Percentiles rank a stretch among this genome's conserved stretches.
Evolutionary conservation across 179 eudicot genomes (phyloP).

Genomic region (Actinidia chinensis): DNA sequence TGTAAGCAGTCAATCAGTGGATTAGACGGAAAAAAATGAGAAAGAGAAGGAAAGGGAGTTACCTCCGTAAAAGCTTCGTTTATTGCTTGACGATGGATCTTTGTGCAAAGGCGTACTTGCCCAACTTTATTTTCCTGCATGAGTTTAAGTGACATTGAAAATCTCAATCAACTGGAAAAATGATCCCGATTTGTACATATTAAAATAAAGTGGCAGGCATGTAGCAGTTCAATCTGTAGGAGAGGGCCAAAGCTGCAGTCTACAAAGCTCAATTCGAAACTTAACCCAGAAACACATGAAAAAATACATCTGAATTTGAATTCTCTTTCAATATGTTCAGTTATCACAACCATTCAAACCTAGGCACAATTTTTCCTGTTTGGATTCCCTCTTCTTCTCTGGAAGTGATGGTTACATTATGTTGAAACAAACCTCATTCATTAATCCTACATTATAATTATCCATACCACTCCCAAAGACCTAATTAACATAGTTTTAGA

Average conservation of each 20-base stretch:
- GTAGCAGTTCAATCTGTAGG: conserved; percentile 6
- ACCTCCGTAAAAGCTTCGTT: conserved; percentile 70
- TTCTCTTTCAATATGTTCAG: not conserved
- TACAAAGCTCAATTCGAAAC: not conserved
- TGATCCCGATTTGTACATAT: not conserved
- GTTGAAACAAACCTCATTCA: too few species aligned
- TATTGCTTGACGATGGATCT: conserved; percentile 79
- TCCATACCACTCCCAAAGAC: too few species aligned
- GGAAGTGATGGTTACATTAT: too few species aligned
- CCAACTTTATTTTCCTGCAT: conserved; percentile 70
- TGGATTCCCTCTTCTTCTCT: not conserved
- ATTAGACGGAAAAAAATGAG: conserved; percentile 5
- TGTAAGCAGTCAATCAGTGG: not conserved
- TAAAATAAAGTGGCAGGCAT: not conserved
- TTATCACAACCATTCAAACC: not conserved
- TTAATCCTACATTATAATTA: too few species aligned
- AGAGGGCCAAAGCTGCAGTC: too few species aligned
- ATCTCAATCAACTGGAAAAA: not conserved
- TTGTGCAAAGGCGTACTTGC: conserved; percentile 65
- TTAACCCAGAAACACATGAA: not conserved
- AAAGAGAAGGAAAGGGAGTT: conserved; percentile 19
- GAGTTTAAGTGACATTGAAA: not conserved
- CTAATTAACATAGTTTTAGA: too few species aligned
- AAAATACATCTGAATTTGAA: not conserved
- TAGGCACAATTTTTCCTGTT: not conserved